Evolutionary conservation across 352 stramenopile genomes (phyloP).

Genomic region (Peronospora farinosa): DNA sequence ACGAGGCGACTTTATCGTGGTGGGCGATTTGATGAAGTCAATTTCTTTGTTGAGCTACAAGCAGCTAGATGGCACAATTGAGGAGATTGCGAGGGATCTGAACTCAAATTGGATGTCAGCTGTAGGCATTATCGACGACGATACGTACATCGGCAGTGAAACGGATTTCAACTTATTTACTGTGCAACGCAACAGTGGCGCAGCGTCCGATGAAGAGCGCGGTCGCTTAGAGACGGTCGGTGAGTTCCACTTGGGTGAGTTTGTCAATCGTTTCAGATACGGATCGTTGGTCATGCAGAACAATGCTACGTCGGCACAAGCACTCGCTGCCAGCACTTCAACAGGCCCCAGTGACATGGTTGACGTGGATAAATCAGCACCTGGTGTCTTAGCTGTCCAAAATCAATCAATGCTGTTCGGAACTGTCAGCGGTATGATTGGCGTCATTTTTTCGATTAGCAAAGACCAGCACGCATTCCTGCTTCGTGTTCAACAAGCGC

Average conservation of each 20-base stretch:
- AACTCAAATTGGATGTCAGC: conserved; percentile 96
- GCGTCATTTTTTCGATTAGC: conserved; percentile 88
- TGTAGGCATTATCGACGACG: conserved; percentile 90
- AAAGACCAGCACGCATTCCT: conserved; percentile 91
- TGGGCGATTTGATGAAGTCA: conserved; percentile 96
- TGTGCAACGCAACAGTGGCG: conserved; percentile 89
- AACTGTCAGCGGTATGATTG: conserved; percentile 94
- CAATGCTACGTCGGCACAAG: conserved; percentile 19
- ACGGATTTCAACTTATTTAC: conserved; percentile 95
- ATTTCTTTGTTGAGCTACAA: conserved; percentile 94
- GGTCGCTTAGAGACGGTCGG: conserved; percentile 89
- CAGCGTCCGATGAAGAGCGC: conserved; percentile 89
- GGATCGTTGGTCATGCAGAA: conserved; percentile 94
- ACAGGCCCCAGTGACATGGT: conserved; percentile 40
- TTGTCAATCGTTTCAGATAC: conserved; percentile 93
- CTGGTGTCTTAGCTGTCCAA: conserved; percentile 8
- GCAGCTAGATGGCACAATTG: conserved; percentile 84
- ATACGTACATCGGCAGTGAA: conserved; percentile 93
- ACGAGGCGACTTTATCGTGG: conserved; percentile 91
- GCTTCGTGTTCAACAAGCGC: conserved; percentile 80
- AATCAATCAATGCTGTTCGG: conserved; percentile 87
- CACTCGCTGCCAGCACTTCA: background rate
- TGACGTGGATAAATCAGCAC: conserved; percentile 29
- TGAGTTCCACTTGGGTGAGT: conserved; percentile 94
- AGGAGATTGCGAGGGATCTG: conserved; percentile 94